These are phyloP conservation scores for Powellomyces hirtus DNA, from an alignment of 192 early-diverging fungal species.

Conservation along the genomic window DNA sequence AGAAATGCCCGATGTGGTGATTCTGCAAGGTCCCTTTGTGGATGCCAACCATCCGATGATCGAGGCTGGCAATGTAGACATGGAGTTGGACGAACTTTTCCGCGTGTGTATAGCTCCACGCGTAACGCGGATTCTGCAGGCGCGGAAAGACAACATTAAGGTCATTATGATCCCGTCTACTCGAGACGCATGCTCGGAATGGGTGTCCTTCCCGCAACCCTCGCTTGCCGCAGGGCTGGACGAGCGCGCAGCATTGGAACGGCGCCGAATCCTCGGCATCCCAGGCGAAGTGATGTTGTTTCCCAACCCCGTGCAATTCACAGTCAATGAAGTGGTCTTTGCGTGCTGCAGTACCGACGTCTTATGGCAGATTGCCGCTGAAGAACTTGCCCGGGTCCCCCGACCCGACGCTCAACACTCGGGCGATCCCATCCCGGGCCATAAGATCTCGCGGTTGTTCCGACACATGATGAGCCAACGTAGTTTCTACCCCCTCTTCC, in stretches of 20 bases:
- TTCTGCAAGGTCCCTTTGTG: conserved; percentile 66
- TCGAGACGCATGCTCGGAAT: conserved; percentile 72
- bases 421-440: conserved; percentile 41
- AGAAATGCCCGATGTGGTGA: conserved; percentile 74
- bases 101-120: conserved; percentile 53
- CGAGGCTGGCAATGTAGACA: conserved; percentile 13
- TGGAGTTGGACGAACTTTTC: conserved; percentile 49
- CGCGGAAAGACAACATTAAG: background rate
- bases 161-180: conserved; percentile 73
- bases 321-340: conserved; percentile 80
- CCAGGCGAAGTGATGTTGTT: conserved; percentile 36
- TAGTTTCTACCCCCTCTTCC: conserved; percentile 83
- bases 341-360: conserved; percentile 75
- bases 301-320: conserved; percentile 82
- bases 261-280: conserved; percentile 27
- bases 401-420: background rate
- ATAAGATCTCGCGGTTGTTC: conserved; percentile 70
- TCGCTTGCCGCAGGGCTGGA: conserved; percentile 47
- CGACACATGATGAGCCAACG: conserved; percentile 79
- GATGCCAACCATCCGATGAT: conserved; percentile 42
- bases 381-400: conserved; percentile 47
- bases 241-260: conserved; percentile 11
- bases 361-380: conserved; percentile 66
- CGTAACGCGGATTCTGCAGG: conserved; percentile 48
- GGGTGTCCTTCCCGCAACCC: conserved; percentile 84